These are phyloP conservation scores for Neostapfia colusana DNA, from an alignment of 176 grass and related monocot species.

Conservation along the genomic window DNA sequence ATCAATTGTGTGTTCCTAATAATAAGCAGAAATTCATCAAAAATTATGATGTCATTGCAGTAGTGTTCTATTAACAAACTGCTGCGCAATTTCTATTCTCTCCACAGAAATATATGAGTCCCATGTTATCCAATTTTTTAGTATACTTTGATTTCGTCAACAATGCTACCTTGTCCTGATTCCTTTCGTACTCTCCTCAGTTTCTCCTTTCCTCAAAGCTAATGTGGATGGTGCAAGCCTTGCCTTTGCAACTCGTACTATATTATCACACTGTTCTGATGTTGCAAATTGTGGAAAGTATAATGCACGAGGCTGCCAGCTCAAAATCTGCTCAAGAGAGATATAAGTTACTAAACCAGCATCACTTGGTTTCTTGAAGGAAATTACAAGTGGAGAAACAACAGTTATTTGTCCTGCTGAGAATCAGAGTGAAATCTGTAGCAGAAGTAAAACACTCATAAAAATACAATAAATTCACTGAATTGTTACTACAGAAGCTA, in stretches of 20 bases:
- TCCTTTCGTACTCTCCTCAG: constrained; percentile 69
- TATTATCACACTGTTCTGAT: constrained; percentile 71
- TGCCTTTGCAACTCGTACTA: constrained; percentile 69
- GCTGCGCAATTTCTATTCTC: background rate
- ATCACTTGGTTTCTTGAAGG: background rate
- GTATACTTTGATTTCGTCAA: background rate
- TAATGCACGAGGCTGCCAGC: constrained; percentile 85
- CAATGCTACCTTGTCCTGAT: constrained; percentile 91
- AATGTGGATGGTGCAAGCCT: constrained; percentile 83
- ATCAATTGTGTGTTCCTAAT: background rate
- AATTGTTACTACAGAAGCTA: constrained; percentile 10
- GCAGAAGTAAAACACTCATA: constrained; percentile 12
- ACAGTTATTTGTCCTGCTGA: background rate
- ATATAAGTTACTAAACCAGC: constrained; percentile 27
- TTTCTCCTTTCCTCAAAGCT: constrained; percentile 90
- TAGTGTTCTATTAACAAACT: background rate
- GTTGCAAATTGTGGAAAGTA: constrained; percentile 90
- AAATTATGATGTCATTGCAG: background rate
- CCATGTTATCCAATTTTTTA: background rate
- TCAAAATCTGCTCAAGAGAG: constrained; percentile 79
- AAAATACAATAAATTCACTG: background rate
- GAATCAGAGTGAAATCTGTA: background rate
- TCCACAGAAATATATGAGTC: background rate
- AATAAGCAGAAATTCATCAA: background rate
- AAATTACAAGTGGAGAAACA: background rate